Base-by-base conservation (phyloP, 2,329 filamentous ascomycete species). In the Blastomyces parvus region DNA sequence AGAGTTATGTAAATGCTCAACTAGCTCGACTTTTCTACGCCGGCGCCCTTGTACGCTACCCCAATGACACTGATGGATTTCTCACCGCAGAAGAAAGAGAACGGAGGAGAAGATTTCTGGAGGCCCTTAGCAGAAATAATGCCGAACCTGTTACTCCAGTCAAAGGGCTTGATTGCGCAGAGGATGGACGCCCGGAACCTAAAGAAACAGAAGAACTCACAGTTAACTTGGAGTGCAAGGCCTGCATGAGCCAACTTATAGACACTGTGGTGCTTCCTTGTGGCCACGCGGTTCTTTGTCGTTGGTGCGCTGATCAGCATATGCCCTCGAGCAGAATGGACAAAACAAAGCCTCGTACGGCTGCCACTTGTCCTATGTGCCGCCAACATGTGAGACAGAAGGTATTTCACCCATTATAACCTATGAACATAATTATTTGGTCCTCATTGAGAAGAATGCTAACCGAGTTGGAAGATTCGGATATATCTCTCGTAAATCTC, bases 241-340 rank as follows among this genome's bases (percentile, higher is more conserved):
- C 83, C 22, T 84, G 82, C 68, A 81, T 82, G 67, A 75, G 74
- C 11, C 82, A 84, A 68, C 59, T 80, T 1, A 79, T 82, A 0
- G 79, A 83, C 64, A 79, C 79, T 7, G 81, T 80, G 1, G 72
- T 82, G 22, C 67, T 84, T 44, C 82, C 82, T 0, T 84, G 82
- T 64, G 82, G 82, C 0, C 82, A 84, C 69, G 75, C 83, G 65
- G 76, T 80, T 42, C 80, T 84, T 75, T 84, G 82, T 68, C 72
- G 76, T 48, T 84, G 81, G 81, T 84, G 82, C 66, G 81, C 80
- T 2, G 79, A 82, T 59, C 76, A 81, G 59, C 76, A 80, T 55
- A 75, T 80, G 42, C 81, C 81, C 2, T 73, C 77, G 1, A 74
- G 74, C 68, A 70, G 75, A 63, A 68, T 72, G 36, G 77, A 79